A percentile compares a stretch with the other conserved stretches of the same genome.
phyloP scores from a whole-genome alignment of 2,329 filamentous ascomycete species.

The Fusarium sp. region DNA sequence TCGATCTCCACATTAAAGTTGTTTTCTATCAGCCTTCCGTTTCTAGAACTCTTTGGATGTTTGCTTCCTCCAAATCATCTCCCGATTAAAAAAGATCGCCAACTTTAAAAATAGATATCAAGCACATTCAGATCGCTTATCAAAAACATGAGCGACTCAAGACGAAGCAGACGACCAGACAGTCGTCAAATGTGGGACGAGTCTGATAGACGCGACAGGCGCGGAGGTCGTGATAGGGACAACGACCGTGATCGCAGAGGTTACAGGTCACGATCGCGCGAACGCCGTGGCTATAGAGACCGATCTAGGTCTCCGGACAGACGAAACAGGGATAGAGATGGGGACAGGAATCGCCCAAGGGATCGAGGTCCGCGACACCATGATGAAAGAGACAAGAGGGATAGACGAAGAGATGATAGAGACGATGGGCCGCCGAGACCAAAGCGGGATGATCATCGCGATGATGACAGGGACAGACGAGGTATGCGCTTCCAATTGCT shows the following conservation, averaged over 20 bases:
- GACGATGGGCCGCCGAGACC: constrained; percentile 35
- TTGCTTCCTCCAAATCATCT: constrained; percentile 2
- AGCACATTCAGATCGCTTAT: not conserved
- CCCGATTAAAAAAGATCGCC: not conserved
- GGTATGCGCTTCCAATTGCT: constrained; percentile 26
- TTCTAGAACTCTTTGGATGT: constrained; percentile 17
- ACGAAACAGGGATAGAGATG: constrained; percentile 54
- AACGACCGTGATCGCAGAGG: constrained; percentile 49
- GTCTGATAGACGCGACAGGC: constrained; percentile 55
- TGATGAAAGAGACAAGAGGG: constrained; percentile 41
- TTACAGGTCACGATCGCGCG: constrained; percentile 51
- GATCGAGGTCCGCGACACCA: constrained; percentile 48
- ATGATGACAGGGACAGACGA: constrained; percentile 43
- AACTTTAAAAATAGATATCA: not conserved
- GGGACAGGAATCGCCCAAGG: constrained; percentile 48
- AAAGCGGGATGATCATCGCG: constrained; percentile 41
- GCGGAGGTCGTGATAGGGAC: constrained; percentile 46
- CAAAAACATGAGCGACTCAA: constrained; percentile 49
- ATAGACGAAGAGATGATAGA: constrained; percentile 43
- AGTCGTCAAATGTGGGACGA: constrained; percentile 72
- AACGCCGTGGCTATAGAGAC: constrained; percentile 50
- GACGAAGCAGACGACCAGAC: constrained; percentile 56
- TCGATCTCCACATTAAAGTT: constrained; percentile 12
- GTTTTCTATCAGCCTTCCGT: constrained; percentile 36
- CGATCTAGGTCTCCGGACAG: constrained; percentile 52